Evolutionary conservation across 257 asterid genomes (phyloP), one percentile per base, ranked within the genome.

Genomic region (Salvia hispanica): DNA sequence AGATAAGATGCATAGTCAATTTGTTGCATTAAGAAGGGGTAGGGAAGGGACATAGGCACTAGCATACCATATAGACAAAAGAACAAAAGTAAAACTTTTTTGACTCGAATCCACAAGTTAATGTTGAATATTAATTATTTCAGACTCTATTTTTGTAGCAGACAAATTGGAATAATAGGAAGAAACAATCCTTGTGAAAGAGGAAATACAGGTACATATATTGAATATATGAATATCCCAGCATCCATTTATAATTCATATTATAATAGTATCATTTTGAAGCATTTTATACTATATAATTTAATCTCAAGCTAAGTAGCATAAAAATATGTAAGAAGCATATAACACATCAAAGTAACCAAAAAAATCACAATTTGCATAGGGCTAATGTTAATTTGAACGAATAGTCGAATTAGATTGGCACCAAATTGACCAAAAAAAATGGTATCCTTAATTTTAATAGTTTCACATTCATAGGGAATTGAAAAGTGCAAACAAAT

Each of bases 101-200:
- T 25, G 1, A 25, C 31, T 25, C 31, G 31, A 25, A 25, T 25
- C 31, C 48, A 40, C 42, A 74, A 67, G 53, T 53, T 10, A 53
- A 71, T 54, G 68, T 55, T 62, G 61, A 9, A 51, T 56, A 42
- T 51, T 65, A 59, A 69, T 71, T 33, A 42, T 48, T 8, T 31
- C 36, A 25, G 37, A 69, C 83, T 85, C 45, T 8, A 84, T 82
- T 71, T 79, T 67, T 77, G 85, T 71, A 76, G 78, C 67, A 85
- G 88, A 80, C 89, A 88, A 65, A 64, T 70, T 18, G 89, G 72
- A 56, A 76, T 73, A 67, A 76, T 63, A 75, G 70, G 79, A 76
- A 75, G 74, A 86, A 66, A 85, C 74, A 74, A 75, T 58, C 73
- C 70, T 61, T 21, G 69, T 72, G 69, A 70, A 84, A 74, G 43